Conservation (phyloP, 179 eudicot species). For the Spinacia oleracea region DNA sequence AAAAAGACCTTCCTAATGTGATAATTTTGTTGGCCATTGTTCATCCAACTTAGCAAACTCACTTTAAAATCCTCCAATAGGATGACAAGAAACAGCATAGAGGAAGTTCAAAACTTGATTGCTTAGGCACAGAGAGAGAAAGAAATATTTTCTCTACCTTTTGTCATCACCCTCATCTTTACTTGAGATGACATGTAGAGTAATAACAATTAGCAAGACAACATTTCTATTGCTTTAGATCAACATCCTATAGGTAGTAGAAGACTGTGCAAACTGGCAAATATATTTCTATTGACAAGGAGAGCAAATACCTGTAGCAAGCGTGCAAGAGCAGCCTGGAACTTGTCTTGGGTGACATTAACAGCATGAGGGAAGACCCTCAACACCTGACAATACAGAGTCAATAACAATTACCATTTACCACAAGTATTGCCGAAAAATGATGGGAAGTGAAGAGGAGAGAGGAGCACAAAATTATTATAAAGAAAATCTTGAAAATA, state of each 20-base stretch:
- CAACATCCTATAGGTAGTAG: background rate
- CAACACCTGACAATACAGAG: conserved; percentile 52
- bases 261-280: background rate
- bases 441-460: background rate
- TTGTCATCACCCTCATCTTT: background rate
- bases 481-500: background rate
- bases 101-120: background rate
- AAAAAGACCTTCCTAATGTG: background rate
- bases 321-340: conserved; percentile 75
- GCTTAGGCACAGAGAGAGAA: background rate
- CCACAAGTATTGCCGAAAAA: background rate
- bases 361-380: conserved; percentile 69
- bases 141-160: background rate
- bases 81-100: background rate
- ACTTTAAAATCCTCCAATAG: background rate
- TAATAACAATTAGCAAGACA: background rate
- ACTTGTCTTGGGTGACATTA: conserved; percentile 73
- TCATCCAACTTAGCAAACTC: background rate
- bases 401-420: background rate
- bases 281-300: conserved; percentile 5
- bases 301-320: conserved; percentile 54
- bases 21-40: background rate
- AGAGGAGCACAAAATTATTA: background rate
- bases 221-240: background rate
- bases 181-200: conserved; percentile 9